phyloP scores from a whole-genome alignment of 257 asterid species.

The Capsicum pubescens region DNA sequence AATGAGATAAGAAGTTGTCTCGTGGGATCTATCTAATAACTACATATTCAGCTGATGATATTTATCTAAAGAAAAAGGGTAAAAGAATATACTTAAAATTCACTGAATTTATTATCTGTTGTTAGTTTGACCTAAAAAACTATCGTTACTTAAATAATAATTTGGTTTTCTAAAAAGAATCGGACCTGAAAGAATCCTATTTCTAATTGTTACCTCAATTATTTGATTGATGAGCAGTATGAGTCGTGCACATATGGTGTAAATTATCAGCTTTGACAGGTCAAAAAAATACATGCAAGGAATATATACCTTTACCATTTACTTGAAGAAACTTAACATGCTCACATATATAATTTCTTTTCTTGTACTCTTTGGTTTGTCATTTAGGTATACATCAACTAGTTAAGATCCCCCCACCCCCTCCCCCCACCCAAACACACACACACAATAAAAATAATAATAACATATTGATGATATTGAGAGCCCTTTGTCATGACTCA shows the following conservation, averaged over 20 bases:
- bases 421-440: too few species aligned
- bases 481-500: background rate
- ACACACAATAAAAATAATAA: background rate
- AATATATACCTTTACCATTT: constrained; percentile 16
- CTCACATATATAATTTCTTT: background rate
- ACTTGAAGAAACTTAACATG: constrained; percentile 18
- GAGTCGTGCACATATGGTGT: background rate
- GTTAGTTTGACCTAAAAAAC: too few species aligned
- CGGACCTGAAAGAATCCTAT: too few species aligned
- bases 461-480: background rate
- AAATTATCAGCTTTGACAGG: background rate
- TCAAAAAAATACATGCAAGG: background rate
- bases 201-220: background rate
- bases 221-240: background rate
- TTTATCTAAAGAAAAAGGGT: too few species aligned
- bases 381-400: background rate
- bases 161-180: too few species aligned
- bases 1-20: background rate
- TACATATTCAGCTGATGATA: too few species aligned
- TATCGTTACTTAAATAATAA: too few species aligned
- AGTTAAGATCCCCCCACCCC: background rate
- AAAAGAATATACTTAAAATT: too few species aligned
- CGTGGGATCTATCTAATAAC: background rate
- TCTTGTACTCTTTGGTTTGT: background rate
- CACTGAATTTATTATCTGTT: too few species aligned